Evolutionary conservation across 1,284 basidiomycete genomes (phyloP), one percentile per base, ranked within the genome.

Genomic region (Melanopsichium pennsylvanicum): DNA sequence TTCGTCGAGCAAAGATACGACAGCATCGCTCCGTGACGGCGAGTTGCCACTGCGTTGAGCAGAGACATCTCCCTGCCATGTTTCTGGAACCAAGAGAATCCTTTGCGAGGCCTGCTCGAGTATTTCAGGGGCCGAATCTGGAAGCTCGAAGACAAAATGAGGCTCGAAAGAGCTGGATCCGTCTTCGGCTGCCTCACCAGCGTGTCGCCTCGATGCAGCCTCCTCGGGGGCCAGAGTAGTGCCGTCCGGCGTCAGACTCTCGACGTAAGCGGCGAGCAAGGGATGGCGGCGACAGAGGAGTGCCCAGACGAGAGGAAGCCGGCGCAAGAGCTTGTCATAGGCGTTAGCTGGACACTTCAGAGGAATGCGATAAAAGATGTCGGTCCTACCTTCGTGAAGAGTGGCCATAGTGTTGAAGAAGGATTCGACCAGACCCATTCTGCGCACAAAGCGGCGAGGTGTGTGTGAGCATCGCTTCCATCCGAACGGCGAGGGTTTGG

Each of bases 401-500:
- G 56, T 56, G 5, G 45, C 58, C 66, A 69, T 69, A 29, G 66
- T 59, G 31, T 63, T 50, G 50, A 69, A 69, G 39, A 69, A 69
- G n/a, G 66, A 55, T 34, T 69, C 66, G 25, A 69, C 47, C 8
- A 69, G 40, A 11, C 66, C 66, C 66, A 69, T 62, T 13, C 66
- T 50, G 11, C 60, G 66, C 22, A 63, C 42, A 25, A 49, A 63
- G 31, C 60, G 46, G 32, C 52, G 41, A 10, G 45, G 9, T 2
- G 11, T 10, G 12, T 43, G 34, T 6, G 36, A 18, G 47, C 56
- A 52, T n/a, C 43, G 60, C 36, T 34, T 40, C 66, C 66, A 69
- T 25, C 39, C 55, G 34, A 69, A 63, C 4, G 66, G 66, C 23
- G 66, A 69, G 11, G 51, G 42, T n/a, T 43, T 55, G 34, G 32